Conservation (phyloP, 2,329 filamentous ascomycete genomes). For the Colletotrichum sp. region DNA sequence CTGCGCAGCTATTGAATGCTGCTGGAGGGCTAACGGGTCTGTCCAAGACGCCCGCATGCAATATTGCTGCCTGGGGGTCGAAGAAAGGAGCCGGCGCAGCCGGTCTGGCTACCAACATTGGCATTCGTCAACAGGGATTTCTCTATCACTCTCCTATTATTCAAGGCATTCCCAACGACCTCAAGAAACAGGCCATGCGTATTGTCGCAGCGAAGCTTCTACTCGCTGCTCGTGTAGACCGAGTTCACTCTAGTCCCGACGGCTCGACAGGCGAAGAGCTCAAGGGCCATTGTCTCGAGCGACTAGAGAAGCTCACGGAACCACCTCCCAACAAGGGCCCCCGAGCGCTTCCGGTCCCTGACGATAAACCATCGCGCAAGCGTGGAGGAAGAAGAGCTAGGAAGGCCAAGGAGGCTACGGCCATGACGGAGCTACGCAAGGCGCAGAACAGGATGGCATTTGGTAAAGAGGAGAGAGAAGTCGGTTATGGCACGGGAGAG, state of each 20-base stretch:
- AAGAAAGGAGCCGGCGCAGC: slow-evolving; percentile 79
- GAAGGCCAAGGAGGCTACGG: slow-evolving; percentile 95
- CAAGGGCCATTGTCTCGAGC: slow-evolving; percentile 80
- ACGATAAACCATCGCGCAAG: slow-evolving; percentile 94
- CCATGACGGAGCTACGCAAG: slow-evolving; percentile 96
- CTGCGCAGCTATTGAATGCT: slow-evolving; percentile 94
- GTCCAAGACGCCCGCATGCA: slow-evolving; percentile 92
- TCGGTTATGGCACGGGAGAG: slow-evolving; percentile 88
- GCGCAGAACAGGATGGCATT: slow-evolving; percentile 97
- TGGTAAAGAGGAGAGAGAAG: slow-evolving; percentile 92
- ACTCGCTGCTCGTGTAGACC: slow-evolving; percentile 89
- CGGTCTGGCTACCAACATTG: slow-evolving; percentile 91
- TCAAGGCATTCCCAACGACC: slow-evolving; percentile 77
- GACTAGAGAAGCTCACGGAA: slow-evolving; percentile 91
- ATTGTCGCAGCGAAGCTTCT: slow-evolving; percentile 94
- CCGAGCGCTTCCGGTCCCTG: slow-evolving; percentile 86
- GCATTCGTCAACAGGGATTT: slow-evolving; percentile 89
- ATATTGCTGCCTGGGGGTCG: slow-evolving; percentile 87
- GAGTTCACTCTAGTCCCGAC: slow-evolving; percentile 80
- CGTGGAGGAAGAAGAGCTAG: slow-evolving; percentile 87
- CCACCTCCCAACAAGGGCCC: slow-evolving; percentile 88
- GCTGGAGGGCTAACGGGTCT: slow-evolving; percentile 88
- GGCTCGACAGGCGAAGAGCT: slow-evolving; percentile 85
- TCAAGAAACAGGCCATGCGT: slow-evolving; percentile 92
- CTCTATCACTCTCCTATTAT: slow-evolving; percentile 93